Evolutionary conservation across 495 filamentous ascomycete species (phyloP), one percentile per base, ranked within the genome.

Genomic region (Talaromyces proteolyticus): DNA sequence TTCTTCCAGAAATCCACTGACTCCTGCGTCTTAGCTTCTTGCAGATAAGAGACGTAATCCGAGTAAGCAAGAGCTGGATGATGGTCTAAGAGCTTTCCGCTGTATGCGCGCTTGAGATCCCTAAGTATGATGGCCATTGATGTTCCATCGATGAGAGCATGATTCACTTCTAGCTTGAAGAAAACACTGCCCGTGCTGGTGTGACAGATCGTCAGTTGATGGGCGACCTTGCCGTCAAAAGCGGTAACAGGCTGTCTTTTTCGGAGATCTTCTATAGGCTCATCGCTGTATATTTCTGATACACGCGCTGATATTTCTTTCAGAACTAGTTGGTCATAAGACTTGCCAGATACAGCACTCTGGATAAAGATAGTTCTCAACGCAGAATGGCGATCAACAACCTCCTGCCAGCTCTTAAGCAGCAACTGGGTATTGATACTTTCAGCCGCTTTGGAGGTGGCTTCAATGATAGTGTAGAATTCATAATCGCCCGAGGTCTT

Each of bases 311-410:
- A 14, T 3, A 52, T 48, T 0, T 56, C 53, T 53, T 52, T 71
- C 40, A 68, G 50, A 23, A 75, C 70, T 7, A 72, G 58, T 51
- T 76, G 73, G 23, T 72, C 61, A 44, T 63, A 62, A 1, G 62
- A 51, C 18, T 63, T 63, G 16, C 65, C 59, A 2, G 57, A 46
- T 3, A 58, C 56, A 16, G 63, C 51, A 41, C 63, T 63, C 3
- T 75, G 67, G 18, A 74, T 56, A 29, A 81, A 75, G 25, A 79
- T 56, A 0, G 77, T 78, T 17, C 78, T 59, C 11, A 81, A 57
- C 10, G 66, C 57, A 0, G 74, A 55, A 48, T 80, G 75, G 18
- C 64, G 69, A 3, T 63, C 47, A 4, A 80, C 69, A 0, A 80
- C 66, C 6, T 57, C 54, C 41, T 64, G 56, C 79, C 78, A 81